phyloP scores from a whole-genome alignment of 2,329 filamentous ascomycete genomes.

The Phaeophleospora eucalypticola region DNA sequence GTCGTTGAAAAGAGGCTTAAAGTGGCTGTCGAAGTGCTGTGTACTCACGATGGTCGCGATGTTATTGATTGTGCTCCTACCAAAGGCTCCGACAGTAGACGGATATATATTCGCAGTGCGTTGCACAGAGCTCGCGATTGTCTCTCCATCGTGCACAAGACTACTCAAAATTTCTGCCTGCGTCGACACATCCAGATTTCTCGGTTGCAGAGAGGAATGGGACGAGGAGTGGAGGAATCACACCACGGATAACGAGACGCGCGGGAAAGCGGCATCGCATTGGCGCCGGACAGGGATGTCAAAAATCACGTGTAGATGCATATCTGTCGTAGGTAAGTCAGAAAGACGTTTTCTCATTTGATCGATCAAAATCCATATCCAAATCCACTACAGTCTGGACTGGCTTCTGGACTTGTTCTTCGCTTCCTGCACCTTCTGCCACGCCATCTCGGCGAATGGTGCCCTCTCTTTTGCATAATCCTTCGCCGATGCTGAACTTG shows the following conservation, averaged over 20 bases:
- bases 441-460: conserved; percentile 73
- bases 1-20: not conserved
- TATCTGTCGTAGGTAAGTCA: not conserved
- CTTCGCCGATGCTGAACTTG: conserved; percentile 76
- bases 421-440: conserved; percentile 60
- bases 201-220: not conserved
- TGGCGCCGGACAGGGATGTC: not conserved
- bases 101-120: not conserved
- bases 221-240: not conserved
- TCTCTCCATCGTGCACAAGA: not conserved
- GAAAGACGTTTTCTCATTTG: too few relatives aligned
- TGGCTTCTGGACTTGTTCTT: conserved; percentile 31
- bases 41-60: not conserved
- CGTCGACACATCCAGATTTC: not conserved
- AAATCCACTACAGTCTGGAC: conserved; percentile 21
- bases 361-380: too few relatives aligned
- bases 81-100: not conserved
- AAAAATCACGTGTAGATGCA: not conserved
- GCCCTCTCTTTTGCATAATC: conserved; percentile 65
- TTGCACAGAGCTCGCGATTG: not conserved
- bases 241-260: not conserved
- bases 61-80: not conserved
- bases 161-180: not conserved
- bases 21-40: not conserved
- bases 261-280: not conserved